A percentile compares a stretch with the other conserved stretches of the same genome.
Evolutionary conservation across 441 rosid species (phyloP).

Genomic region (Codiaeum variegatum): DNA sequence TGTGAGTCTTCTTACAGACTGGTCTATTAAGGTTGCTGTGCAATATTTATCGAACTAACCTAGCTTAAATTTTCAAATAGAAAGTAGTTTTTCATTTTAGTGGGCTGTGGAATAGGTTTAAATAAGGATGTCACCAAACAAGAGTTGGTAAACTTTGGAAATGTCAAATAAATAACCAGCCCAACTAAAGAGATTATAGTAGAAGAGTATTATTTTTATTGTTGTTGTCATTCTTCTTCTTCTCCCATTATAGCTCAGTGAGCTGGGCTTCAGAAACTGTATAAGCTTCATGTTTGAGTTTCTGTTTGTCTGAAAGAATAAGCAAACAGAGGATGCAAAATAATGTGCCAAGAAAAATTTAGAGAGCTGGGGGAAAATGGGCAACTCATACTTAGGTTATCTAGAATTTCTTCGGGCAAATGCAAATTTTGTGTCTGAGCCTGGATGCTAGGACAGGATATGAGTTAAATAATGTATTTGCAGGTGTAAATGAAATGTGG

Average conservation of each 20-base stretch:
- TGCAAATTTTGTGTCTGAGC: background rate
- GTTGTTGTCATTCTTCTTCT: background rate
- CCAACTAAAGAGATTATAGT: background rate
- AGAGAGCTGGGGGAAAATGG: background rate
- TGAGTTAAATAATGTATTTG: background rate
- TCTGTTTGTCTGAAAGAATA: background rate
- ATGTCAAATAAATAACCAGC: background rate
- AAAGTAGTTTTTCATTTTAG: background rate
- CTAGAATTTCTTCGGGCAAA: background rate
- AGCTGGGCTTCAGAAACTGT: background rate
- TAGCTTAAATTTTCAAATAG: background rate
- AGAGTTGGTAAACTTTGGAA: background rate
- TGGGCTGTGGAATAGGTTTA: background rate
- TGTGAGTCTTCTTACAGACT: slow-evolving; percentile 38
- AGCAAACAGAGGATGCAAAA: background rate
- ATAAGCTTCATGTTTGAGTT: background rate
- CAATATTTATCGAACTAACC: background rate
- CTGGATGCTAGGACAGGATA: background rate
- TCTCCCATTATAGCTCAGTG: background rate
- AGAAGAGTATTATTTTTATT: background rate
- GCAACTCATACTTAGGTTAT: background rate
- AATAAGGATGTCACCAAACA: background rate
- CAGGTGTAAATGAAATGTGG: background rate
- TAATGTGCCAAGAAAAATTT: background rate
- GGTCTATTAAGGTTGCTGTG: background rate